Evolutionary conservation across 495 filamentous ascomycete species (phyloP), one percentile per base, ranked within the genome.

Genomic region (Aspergillus avenaceus): DNA sequence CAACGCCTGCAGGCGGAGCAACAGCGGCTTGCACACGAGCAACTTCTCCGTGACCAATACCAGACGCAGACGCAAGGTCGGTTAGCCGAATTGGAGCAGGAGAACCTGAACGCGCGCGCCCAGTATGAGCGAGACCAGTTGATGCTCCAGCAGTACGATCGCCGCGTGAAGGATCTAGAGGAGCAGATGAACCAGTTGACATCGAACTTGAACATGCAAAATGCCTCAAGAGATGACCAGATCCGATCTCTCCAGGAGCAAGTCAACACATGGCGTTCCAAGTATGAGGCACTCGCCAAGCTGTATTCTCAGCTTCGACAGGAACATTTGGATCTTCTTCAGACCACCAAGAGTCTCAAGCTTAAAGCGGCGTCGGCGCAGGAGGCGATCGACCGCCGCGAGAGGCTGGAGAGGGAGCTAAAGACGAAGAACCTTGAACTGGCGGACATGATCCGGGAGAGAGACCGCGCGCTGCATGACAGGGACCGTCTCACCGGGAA

Each of bases 341-440:
- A 95, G 62, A 97, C 90, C 53, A 97, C 93, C 69, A 98, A 98
- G 78, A 76, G 84, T 31, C 88, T 96, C 28, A 95, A 97, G 67
- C 81, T 96, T 49, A 97, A 97, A 69, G 93, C 93, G 5, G 88
- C 91, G 2, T 97, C 92, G 3, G 95, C 93, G 0, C 91, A 97
- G 66, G 95, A 97, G 67, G 92, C 95, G 3, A 96, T 97, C 54
- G 95, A 97, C 19, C 84, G 81, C 47, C 84, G 92, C 18, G 95
- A 98, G 71, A 96, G 92, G 72, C 79, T 98, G 49, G 89, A 97
- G 71, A 84, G 92, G 8, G 93, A 98, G 69, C 86, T 97, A 62
- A 98, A 98, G 78, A 95, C 91, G 19, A 98, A 97, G 82, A 98
- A 97, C 64, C 76, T 97, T 14, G 95, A 98, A 69, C 74, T 98